Conservation (phyloP, 2,329 filamentous ascomycete species). For the Colletotrichum sansevieriae region DNA sequence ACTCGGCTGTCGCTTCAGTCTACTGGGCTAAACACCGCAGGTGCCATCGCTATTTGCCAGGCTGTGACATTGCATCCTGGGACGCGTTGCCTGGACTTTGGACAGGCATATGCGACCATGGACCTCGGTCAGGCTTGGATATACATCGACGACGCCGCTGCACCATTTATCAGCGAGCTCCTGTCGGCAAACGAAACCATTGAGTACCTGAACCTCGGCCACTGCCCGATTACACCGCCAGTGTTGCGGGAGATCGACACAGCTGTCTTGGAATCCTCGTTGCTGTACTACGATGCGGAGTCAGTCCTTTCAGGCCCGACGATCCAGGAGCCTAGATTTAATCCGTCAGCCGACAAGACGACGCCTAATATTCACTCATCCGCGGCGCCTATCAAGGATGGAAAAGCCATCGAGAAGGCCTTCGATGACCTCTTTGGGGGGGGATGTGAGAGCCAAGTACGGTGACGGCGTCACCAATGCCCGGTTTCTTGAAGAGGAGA, state of each 20-base stretch:
- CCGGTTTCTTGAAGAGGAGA: slow-evolving; percentile 52
- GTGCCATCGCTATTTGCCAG: slow-evolving; percentile 53
- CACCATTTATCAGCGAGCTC: slow-evolving; percentile 51
- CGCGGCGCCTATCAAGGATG: slow-evolving; percentile 19
- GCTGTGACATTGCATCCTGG: slow-evolving; percentile 51
- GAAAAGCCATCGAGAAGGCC: slow-evolving; percentile 45
- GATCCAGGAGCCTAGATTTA: slow-evolving; percentile 45
- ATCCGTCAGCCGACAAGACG: slow-evolving; percentile 44
- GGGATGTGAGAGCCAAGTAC: slow-evolving; percentile 50
- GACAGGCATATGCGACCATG: slow-evolving; percentile 61
- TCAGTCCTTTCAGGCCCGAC: slow-evolving; percentile 52
- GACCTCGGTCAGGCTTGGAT: slow-evolving; percentile 62
- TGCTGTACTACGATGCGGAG: slow-evolving; percentile 54
- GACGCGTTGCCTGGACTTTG: slow-evolving; percentile 57
- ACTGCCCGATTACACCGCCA: slow-evolving; percentile 51
- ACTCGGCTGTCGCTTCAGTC: slow-evolving; percentile 57
- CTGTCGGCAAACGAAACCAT: slow-evolving; percentile 50
- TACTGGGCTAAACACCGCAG: slow-evolving; percentile 56
- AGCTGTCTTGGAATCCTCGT: slow-evolving; percentile 49
- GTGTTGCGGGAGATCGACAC: slow-evolving; percentile 47
- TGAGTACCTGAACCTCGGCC: slow-evolving; percentile 58
- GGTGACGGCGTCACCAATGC: slow-evolving; percentile 49
- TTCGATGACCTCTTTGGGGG: slow-evolving; percentile 49
- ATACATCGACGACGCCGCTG: slow-evolving; percentile 56
- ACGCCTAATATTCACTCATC: slow-evolving; percentile 29